Base-by-base conservation (phyloP, 2,329 filamentous ascomycete genomes). In the Thermochaetoides dissita region DNA sequence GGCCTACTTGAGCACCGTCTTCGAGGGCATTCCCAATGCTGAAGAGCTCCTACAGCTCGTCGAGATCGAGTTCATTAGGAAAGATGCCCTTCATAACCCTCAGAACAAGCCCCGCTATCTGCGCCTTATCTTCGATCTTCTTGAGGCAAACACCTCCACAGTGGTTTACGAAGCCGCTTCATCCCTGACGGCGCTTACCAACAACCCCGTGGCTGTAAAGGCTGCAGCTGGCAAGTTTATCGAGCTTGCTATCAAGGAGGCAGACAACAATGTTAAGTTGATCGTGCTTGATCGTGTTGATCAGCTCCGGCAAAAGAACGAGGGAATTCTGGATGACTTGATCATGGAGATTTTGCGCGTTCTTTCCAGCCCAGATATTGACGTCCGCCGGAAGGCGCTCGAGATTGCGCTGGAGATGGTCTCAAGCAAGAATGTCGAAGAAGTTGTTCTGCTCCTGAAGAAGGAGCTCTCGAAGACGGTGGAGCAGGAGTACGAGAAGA, bases 401-500 rank as follows among this genome's bases (percentile, higher is more conserved):
- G 72, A 76, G 43, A 84, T 98, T 55, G 88, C 88, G 9, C 70
- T 98, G 60, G 88, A 95, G 51, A 96, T 98, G 91, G 86, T 98
- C 6, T 91, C 89, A 0, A 95, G 88, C 74, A 94, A 94, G 67
- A 98, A 98, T 51, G 88, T 98, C 6, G 91, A 96, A 59, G 91
- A 98, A 57, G 91, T 98, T 10, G 84, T 98, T 17, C 75, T 96
- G 56, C 72, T 98, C 1, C 71, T 98, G 46, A 98, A 98, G 70
- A 98, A 98, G 63, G 91, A 98, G 59, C 75, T 98, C 29, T 80
- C 86, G 49, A 98, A 96, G 72, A 98, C 91, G 0, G 86, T 96
- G 36, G 88, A 98, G 56, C 88, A 96, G 62, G 88, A 95, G 62
- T 96, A 95, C 65, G 91, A 98, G 68, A 96, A 96, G 76, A 94